These are phyloP conservation scores for Trebouxia gelatinosa DNA, from an alignment of 163 green algal genomes.

Conservation along the genomic window DNA sequence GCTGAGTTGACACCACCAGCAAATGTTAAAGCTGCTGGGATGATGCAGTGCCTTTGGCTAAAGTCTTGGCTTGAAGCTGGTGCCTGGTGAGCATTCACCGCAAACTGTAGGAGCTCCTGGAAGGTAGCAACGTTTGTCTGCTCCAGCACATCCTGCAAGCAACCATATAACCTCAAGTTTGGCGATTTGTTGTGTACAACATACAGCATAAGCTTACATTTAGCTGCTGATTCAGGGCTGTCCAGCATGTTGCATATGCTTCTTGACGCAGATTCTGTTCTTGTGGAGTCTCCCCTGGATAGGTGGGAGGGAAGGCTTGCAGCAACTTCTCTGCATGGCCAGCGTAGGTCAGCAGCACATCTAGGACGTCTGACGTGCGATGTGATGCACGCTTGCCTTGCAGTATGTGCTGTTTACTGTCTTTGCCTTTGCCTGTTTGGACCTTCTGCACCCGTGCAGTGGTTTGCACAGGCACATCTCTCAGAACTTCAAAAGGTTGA, in stretches of 20 bases:
- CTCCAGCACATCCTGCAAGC: constrained; percentile 8
- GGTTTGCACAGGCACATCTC: neutral
- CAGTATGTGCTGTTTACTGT: neutral
- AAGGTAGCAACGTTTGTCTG: constrained; percentile 37
- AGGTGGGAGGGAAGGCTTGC: neutral
- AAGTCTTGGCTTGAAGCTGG: neutral
- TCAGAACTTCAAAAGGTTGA: constrained; percentile 9
- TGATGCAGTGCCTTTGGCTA: neutral
- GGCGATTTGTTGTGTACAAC: neutral
- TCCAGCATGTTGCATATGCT: neutral
- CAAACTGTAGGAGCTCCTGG: constrained; percentile 34
- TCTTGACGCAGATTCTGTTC: neutral
- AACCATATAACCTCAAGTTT: neutral
- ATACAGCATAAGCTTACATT: neutral
- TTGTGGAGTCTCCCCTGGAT: neutral
- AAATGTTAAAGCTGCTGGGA: constrained; percentile 52
- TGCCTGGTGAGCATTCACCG: constrained; percentile 6
- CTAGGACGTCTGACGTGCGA: neutral
- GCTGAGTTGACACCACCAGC: constrained; percentile 54
- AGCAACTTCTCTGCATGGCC: constrained; percentile 3
- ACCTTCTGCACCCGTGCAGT: constrained; percentile 23
- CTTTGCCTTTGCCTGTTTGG: constrained; percentile 3
- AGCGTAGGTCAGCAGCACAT: neutral
- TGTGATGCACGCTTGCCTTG: neutral
- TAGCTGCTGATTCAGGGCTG: constrained; percentile 1